Conservation (phyloP, 805 yeast species). For the Kodamaea laetipori region DNA sequence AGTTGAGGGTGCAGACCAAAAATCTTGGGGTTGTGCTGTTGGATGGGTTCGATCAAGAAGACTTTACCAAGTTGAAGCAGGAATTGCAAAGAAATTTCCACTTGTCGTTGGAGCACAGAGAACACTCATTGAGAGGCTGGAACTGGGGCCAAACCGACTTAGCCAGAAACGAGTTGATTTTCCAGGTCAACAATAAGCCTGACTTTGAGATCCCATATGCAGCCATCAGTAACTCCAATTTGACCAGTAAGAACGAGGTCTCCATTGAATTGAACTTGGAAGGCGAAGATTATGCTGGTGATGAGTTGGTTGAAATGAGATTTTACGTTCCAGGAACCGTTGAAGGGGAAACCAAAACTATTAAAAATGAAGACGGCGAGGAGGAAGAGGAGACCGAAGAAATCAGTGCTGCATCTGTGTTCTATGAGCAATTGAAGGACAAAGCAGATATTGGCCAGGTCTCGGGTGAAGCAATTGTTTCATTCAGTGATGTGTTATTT, state of each 20-base stretch:
- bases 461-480: constrained; percentile 92
- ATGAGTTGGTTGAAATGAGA: constrained; percentile 92
- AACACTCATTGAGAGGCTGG: constrained; percentile 97
- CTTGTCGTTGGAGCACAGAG: constrained; percentile 74
- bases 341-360: constrained; percentile 45
- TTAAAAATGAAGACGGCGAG: constrained; percentile 28
- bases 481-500: constrained; percentile 87
- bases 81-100: constrained; percentile 78
- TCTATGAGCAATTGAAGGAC: constrained; percentile 89
- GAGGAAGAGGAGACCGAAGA: constrained; percentile 31
- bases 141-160: constrained; percentile 96
- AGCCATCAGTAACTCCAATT: constrained; percentile 78
- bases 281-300: constrained; percentile 76
- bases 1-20: constrained; percentile 84
- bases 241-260: constrained; percentile 91
- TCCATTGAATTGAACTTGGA: constrained; percentile 79
- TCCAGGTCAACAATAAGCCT: constrained; percentile 84
- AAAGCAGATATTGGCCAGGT: constrained; percentile 93
- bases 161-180: constrained; percentile 87
- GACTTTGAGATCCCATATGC: constrained; percentile 87
- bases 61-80: constrained; percentile 75
- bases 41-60: constrained; percentile 90
- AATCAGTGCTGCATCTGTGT: constrained; percentile 75
- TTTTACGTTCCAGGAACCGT: constrained; percentile 90
- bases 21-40: constrained; percentile 81